These are phyloP conservation scores for Comarum palustre DNA, from an alignment of 306 rosid genomes.

Conservation along the genomic window DNA sequence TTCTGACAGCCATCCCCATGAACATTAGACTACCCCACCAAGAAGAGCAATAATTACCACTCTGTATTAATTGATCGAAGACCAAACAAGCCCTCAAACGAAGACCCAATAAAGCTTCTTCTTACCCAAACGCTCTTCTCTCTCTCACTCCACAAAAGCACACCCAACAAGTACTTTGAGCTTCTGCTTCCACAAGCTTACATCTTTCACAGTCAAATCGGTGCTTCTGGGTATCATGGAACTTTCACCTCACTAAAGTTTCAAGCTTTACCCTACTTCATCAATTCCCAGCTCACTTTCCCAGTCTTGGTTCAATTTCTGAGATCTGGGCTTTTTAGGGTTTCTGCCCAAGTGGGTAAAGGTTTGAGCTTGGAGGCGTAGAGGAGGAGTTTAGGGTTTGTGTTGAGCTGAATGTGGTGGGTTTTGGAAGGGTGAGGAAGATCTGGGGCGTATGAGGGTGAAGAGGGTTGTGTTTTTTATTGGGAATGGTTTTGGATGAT, in stretches of 20 bases:
- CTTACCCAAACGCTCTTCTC: constrained; percentile 3
- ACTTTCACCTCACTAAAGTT: constrained; percentile 29
- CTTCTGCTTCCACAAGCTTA: constrained; percentile 17
- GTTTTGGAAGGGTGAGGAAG: constrained; percentile 34
- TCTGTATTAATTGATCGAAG: constrained; percentile 29
- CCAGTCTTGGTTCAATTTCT: constrained; percentile 18
- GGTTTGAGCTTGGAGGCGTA: constrained; percentile 16
- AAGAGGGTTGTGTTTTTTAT: constrained; percentile 45
- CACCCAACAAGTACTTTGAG: not conserved
- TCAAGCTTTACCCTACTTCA: constrained; percentile 5
- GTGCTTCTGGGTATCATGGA: constrained; percentile 14
- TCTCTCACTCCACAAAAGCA: constrained; percentile 18
- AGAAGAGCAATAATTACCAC: constrained; percentile 34
- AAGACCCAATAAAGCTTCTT: constrained; percentile 30
- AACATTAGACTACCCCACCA: constrained; percentile 34
- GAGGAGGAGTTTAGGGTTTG: constrained; percentile 19
- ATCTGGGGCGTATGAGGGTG: constrained; percentile 52
- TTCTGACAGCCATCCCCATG: constrained; percentile 39
- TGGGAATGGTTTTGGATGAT: constrained; percentile 64
- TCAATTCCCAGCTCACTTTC: not conserved
- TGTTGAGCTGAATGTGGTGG: constrained; percentile 25
- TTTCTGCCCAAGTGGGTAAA: constrained; percentile 10
- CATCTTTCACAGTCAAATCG: constrained; percentile 23
- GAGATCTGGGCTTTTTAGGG: constrained; percentile 58
- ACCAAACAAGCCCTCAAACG: constrained; percentile 28